These are phyloP conservation scores for Fraxinus greggii DNA, from an alignment of 305 asterid genomes.

Conservation along the genomic window DNA sequence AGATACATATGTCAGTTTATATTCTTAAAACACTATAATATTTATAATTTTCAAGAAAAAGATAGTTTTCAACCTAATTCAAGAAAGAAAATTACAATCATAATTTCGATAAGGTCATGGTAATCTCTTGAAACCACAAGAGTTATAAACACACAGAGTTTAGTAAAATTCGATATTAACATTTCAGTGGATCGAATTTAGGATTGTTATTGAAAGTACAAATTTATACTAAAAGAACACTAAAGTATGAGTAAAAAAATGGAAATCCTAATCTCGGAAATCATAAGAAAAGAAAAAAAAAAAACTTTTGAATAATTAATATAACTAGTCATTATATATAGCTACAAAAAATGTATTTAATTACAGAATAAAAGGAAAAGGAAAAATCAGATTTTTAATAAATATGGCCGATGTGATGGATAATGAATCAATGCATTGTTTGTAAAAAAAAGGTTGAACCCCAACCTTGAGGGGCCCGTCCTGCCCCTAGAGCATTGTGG, in stretches of 20 bases:
- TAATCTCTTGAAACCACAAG: not conserved
- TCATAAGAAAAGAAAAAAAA: not conserved
- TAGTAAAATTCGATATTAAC: not conserved
- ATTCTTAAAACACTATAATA: not conserved
- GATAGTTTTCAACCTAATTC: not conserved
- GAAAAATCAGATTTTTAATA: no score
- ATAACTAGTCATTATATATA: not conserved
- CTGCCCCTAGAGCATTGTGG: no score
- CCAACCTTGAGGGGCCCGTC: no score
- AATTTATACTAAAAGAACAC: not conserved
- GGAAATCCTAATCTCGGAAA: not conserved
- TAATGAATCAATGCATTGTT: not conserved
- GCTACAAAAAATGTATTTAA: not conserved
- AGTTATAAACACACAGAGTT: not conserved
- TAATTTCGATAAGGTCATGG: not conserved
- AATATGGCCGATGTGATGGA: not conserved
- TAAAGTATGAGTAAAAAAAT: not conserved
- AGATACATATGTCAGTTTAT: not conserved
- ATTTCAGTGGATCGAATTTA: not conserved
- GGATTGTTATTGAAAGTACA: not conserved
- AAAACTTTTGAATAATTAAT: no score
- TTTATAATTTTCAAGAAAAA: not conserved
- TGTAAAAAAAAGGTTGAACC: no score
- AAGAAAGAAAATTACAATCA: not conserved
- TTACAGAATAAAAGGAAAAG: not conserved